Percentiles rank a stretch among this genome's conserved stretches.
Conservation (phyloP, 371 early-diverging fungal genomes). For the Basidiobolus meristosporus region DNA sequence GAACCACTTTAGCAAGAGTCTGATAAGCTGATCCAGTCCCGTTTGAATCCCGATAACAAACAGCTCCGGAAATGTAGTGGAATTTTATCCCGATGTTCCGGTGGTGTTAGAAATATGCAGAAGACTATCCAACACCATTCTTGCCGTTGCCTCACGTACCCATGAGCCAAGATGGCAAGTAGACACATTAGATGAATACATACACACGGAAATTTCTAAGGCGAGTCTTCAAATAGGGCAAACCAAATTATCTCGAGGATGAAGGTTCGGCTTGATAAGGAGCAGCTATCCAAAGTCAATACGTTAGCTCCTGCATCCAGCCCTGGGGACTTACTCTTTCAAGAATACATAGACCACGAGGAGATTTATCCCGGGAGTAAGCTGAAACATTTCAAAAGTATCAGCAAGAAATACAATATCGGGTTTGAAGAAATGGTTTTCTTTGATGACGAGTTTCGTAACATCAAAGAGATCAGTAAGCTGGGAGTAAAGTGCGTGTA, state of each 20-base stretch:
- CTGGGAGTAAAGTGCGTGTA: not conserved
- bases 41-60: too few species aligned
- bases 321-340: conserved; percentile 4
- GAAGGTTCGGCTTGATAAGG: not conserved
- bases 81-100: conserved; percentile 13
- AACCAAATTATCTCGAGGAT: not conserved
- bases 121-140: conserved; percentile 13
- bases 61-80: conserved; percentile 10
- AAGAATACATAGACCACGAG: conserved; percentile 11
- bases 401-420: conserved; percentile 15
- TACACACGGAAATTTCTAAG: not conserved
- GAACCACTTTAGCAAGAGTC: too few species aligned
- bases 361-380: conserved; percentile 23
- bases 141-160: conserved; percentile 25
- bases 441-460: conserved; percentile 31
- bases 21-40: too few species aligned
- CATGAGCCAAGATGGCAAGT: conserved; percentile 22
- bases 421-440: conserved; percentile 25
- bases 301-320: not conserved
- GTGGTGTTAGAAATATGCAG: conserved; percentile 14
- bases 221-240: conserved; percentile 2
- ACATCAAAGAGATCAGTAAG: conserved; percentile 8
- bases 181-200: not conserved
- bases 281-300: not conserved
- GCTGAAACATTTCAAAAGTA: conserved; percentile 14